phyloP scores from a whole-genome alignment of 108 stramenopile species.

The Nitzschia putrida region DNA sequence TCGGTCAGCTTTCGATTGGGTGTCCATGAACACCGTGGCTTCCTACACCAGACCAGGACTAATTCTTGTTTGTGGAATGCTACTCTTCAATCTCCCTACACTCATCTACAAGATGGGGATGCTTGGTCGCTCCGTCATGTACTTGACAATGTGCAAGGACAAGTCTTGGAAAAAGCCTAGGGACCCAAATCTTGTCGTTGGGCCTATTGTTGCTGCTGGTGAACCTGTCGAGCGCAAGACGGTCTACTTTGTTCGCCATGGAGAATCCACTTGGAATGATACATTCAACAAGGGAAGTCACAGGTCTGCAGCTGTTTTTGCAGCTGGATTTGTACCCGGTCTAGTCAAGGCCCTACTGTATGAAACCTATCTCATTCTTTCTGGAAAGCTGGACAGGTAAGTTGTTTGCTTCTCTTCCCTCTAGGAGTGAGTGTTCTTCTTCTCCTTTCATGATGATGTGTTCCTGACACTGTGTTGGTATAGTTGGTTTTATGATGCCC shows the following conservation, averaged over 20 bases:
- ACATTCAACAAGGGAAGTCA: slow-evolving; percentile 89
- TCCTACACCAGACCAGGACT: slow-evolving; percentile 39
- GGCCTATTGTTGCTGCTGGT: slow-evolving; percentile 36
- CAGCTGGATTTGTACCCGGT: slow-evolving; percentile 76
- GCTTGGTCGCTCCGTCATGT: slow-evolving; percentile 49
- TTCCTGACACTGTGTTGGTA: not conserved
- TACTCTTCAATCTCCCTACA: slow-evolving; percentile 57
- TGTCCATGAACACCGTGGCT: not conserved
- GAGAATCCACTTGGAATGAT: slow-evolving; percentile 84
- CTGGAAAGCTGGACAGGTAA: slow-evolving; percentile 71
- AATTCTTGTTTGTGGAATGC: slow-evolving; percentile 51
- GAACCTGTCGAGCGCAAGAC: slow-evolving; percentile 68
- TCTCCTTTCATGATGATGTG: not conserved
- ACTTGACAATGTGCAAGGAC: slow-evolving; percentile 80
- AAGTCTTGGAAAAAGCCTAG: slow-evolving; percentile 73
- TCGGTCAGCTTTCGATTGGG: slow-evolving; percentile 11
- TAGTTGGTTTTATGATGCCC: slow-evolving; percentile 89
- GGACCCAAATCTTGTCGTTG: slow-evolving; percentile 61
- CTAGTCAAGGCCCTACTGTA: slow-evolving; percentile 67
- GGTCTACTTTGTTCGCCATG: slow-evolving; percentile 84
- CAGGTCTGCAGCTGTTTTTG: slow-evolving; percentile 58
- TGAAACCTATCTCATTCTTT: slow-evolving; percentile 76
- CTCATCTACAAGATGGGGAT: slow-evolving; percentile 64
- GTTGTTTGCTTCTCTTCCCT: too few relatives aligned
- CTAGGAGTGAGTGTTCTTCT: not conserved